A percentile compares a stretch with the other conserved stretches of the same genome.
Evolutionary conservation across 2,329 filamentous ascomycete species (phyloP).

Genomic region (Alternaria alternata): DNA sequence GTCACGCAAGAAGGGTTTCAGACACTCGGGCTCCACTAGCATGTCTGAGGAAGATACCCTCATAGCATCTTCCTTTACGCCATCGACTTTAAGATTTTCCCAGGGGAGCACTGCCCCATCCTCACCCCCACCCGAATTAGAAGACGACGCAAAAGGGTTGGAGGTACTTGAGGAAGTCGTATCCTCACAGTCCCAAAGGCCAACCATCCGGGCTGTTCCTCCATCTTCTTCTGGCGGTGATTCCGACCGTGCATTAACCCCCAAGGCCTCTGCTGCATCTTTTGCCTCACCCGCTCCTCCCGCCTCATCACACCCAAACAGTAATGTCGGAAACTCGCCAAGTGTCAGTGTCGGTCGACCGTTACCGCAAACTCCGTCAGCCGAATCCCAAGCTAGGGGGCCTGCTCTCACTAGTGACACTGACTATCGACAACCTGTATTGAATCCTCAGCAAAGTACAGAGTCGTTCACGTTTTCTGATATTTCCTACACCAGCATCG

Average conservation of each 20-base stretch:
- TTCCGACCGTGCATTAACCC: conserved; percentile 47
- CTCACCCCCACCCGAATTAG: conserved; percentile 43
- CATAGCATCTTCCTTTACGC: conserved; percentile 47
- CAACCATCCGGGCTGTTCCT: conserved; percentile 50
- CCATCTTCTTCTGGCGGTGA: conserved; percentile 48
- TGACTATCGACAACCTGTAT: conserved; percentile 39
- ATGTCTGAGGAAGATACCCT: conserved; percentile 51
- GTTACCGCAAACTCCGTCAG: conserved; percentile 36
- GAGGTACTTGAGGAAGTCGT: conserved; percentile 48
- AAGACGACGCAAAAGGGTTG: conserved; percentile 41
- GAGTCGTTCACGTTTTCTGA: conserved; percentile 50
- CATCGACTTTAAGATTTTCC: conserved; percentile 50
- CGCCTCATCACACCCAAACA: conserved; percentile 31
- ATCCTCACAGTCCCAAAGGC: conserved; percentile 26
- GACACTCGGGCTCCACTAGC: conserved; percentile 50
- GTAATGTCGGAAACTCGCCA: conserved; percentile 41
- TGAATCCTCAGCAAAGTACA: conserved; percentile 37
- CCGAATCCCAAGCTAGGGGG: conserved; percentile 41
- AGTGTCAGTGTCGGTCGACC: conserved; percentile 36
- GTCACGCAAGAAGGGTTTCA: conserved; percentile 44
- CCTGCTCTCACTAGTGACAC: conserved; percentile 44
- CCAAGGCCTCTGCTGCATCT: conserved; percentile 47
- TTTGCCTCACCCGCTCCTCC: conserved; percentile 44
- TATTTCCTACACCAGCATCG: conserved; percentile 44
- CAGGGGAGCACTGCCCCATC: conserved; percentile 51